A percentile compares a stretch with the other conserved stretches of the same genome.
phyloP scores from a whole-genome alignment of 1,139 yeast species.

The Yamadazyma pseudoaaseri region DNA sequence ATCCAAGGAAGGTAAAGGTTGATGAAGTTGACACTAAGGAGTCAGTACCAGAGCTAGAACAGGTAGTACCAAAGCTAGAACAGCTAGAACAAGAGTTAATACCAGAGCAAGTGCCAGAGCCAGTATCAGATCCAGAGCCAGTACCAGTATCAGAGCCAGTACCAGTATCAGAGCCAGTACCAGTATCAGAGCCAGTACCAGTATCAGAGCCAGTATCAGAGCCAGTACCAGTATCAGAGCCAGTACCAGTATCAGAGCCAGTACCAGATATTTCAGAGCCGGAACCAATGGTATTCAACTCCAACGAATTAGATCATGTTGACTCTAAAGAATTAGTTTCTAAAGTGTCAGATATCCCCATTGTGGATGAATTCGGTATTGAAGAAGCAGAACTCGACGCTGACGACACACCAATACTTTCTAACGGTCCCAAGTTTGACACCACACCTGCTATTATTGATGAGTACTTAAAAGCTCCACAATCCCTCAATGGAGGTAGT shows the following conservation, averaged over 20 bases:
- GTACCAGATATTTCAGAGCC: background rate
- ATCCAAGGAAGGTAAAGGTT: constrained; percentile 20
- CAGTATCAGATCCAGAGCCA: background rate
- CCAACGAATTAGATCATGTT: too few species aligned
- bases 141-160: background rate
- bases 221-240: background rate
- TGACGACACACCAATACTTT: constrained; percentile 22
- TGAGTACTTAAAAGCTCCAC: constrained; percentile 9
- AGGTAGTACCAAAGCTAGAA: background rate
- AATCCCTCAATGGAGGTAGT: constrained; percentile 14
- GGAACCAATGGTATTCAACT: too few species aligned
- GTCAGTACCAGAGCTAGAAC: too few species aligned
- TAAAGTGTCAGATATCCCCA: too few species aligned
- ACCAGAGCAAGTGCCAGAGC: background rate
- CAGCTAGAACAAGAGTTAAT: background rate
- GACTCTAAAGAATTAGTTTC: too few species aligned
- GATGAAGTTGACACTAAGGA: constrained; percentile 24
- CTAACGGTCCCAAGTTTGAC: constrained; percentile 34
- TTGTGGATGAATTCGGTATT: constrained; percentile 19
- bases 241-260: background rate
- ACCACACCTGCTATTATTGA: constrained; percentile 27
- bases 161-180: background rate
- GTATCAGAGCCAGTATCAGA: background rate
- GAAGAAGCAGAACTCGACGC: constrained; percentile 17
- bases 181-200: background rate